Conservation (phyloP, 2,329 filamentous ascomycete genomes). For the Aspergillus amoenus region DNA sequence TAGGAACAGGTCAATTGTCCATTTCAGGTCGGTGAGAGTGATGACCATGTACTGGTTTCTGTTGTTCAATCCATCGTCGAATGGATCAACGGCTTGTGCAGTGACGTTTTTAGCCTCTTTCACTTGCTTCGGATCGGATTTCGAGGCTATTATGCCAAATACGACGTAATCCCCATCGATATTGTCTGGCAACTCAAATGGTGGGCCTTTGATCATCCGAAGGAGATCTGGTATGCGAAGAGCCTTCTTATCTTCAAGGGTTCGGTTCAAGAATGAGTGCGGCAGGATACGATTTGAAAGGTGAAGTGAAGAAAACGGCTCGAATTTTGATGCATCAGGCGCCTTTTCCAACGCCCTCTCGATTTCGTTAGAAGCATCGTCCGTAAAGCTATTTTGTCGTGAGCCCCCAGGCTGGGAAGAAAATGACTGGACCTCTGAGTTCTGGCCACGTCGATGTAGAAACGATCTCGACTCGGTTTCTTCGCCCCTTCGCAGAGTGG, state of each 20-base stretch:
- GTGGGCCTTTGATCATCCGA: conserved; percentile 75
- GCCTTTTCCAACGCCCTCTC: conserved; percentile 20
- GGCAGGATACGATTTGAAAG: conserved; percentile 80
- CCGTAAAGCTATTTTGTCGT: conserved; percentile 16
- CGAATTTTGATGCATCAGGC: conserved; percentile 66
- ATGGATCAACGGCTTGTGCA: conserved; percentile 46
- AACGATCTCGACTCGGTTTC: conserved; percentile 20
- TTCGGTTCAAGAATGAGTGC: conserved; percentile 75
- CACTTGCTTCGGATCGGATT: conserved; percentile 73
- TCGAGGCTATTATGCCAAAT: conserved; percentile 81
- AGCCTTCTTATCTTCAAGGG: conserved; percentile 73
- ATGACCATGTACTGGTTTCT: conserved; percentile 89
- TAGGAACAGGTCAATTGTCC: conserved; percentile 86
- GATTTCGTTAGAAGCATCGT: conserved; percentile 18
- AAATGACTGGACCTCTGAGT: conserved; percentile 21
- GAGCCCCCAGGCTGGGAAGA: conserved; percentile 12
- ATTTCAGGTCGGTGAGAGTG: conserved; percentile 81
- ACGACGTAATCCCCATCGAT: conserved; percentile 88
- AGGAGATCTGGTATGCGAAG: conserved; percentile 79
- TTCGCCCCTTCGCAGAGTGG: conserved; percentile 24
- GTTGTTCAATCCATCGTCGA: conserved; percentile 56
- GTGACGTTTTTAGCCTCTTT: conserved; percentile 44
- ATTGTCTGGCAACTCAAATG: conserved; percentile 73
- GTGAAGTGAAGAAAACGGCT: conserved; percentile 82
- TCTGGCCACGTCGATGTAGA: conserved; percentile 24